Base-by-base conservation (phyloP, 129 eudicot species). In the Flaveria ramosissima region DNA sequence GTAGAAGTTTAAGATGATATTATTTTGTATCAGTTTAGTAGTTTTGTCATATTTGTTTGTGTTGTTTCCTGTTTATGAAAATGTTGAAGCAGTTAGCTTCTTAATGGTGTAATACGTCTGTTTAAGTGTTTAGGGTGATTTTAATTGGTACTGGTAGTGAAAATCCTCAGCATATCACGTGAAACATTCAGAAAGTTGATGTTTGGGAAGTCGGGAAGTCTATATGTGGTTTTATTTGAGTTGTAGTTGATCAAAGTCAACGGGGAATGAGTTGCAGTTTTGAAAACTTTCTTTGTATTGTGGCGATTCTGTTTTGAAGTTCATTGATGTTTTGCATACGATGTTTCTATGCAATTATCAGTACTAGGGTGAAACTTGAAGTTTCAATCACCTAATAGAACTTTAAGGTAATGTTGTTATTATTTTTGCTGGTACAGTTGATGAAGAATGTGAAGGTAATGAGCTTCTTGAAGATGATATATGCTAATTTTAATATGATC, bases 251-350 rank as follows among this genome's bases (percentile, higher is more conserved):
- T 30, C 5, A 30, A 30, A 3, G 6, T 2, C 0, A n/a, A 30
- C 36, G 36, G 36, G 36, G 36, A 30, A 3, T 30, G 36, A 30
- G 36, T 30, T 30, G 36, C 20, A 42, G 56, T 62, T 45, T 24
- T 62, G 48, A 46, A 27, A 62, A 47, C 16, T 47, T 63, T 20
- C 1, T 36, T 76, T 59, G n/a, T 59, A 15, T 72, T 39, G 48
- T 42, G 23, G 73, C 9, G 56, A 45, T 26, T 70, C 21, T 67
- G 73, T 65, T 17, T 57, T 20, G 8, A 79, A 57, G 59, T 70
- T 70, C 41, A 3, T 12, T 41, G 23, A 62, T 48, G 36, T 72
- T 47, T 36, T 79, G 72, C 36, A 4, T 79, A 71, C 73, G 77
- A 30, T 71, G 7, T 62, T 39, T 41, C 3, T 78, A 9, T 42